Evolutionary conservation across 2,329 filamentous ascomycete genomes (phyloP).

Genomic region (Cryoendolithus antarcticus): DNA sequence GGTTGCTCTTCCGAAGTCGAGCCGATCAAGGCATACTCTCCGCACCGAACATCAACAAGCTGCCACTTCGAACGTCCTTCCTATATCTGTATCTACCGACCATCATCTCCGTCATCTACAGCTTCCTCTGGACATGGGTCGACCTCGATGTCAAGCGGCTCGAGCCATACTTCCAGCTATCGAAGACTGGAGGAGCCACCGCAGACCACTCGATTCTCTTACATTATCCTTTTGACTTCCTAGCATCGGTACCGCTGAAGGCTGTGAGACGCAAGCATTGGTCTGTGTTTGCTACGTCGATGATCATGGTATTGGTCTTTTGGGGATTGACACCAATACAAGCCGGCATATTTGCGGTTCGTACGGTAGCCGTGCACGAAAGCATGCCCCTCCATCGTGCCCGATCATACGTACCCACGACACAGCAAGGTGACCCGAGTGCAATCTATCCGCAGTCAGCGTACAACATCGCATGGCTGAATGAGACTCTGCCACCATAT

Average conservation of each 20-base stretch:
- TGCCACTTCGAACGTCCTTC: conserved; percentile 28
- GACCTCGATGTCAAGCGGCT: conserved; percentile 47
- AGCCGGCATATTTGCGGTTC: conserved; percentile 39
- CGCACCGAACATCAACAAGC: conserved; percentile 20
- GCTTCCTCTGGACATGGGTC: conserved; percentile 47
- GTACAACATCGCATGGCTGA: conserved; percentile 36
- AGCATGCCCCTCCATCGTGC: conserved; percentile 5
- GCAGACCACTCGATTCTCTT: conserved; percentile 39
- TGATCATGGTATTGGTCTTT: conserved; percentile 39
- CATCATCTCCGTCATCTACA: conserved; percentile 42
- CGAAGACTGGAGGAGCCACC: conserved; percentile 30
- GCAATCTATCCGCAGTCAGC: conserved; percentile 31
- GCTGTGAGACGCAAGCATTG: conserved; percentile 34
- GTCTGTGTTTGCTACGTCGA: conserved; percentile 38
- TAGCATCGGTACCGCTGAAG: conserved; percentile 32
- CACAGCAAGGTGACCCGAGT: conserved; percentile 24
- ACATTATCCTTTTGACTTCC: conserved; percentile 41
- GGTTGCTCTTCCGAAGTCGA: conserved; percentile 29
- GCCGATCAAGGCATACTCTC: conserved; percentile 29
- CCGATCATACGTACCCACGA: conserved; percentile 15
- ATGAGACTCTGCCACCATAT: conserved; percentile 32
- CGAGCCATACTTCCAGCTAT: conserved; percentile 49
- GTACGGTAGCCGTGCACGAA: conserved; percentile 5
- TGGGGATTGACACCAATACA: conserved; percentile 45
- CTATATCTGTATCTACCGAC: conserved; percentile 43